phyloP scores from a whole-genome alignment of 257 asterid genomes.

The Petrea volubilis region DNA sequence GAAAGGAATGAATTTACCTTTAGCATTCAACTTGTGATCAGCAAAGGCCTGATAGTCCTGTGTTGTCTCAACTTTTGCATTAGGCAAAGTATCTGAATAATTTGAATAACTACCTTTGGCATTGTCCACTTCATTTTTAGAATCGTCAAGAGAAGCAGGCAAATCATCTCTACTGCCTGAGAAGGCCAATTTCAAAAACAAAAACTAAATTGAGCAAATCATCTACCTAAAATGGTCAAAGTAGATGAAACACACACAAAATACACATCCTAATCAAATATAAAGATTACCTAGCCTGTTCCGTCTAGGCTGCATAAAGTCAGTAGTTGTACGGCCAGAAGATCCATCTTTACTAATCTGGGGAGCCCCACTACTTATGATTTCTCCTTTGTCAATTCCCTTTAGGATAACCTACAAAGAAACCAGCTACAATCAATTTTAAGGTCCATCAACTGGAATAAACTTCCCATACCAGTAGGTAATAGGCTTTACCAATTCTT shows the following conservation, averaged over 20 bases:
- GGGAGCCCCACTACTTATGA: slow-evolving; percentile 81
- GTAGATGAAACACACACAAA: background rate
- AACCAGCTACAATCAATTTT: slow-evolving; percentile 19
- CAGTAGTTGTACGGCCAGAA: slow-evolving; percentile 59
- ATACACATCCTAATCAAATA: slow-evolving; percentile 5
- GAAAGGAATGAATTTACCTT: slow-evolving; percentile 39
- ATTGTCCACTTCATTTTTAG: slow-evolving; percentile 51
- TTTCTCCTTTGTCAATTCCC: slow-evolving; percentile 91
- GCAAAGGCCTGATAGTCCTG: slow-evolving; percentile 43
- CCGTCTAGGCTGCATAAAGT: slow-evolving; percentile 63
- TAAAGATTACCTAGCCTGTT: slow-evolving; percentile 57
- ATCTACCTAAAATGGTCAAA: no score
- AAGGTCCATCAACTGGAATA: background rate
- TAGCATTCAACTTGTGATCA: slow-evolving; percentile 43
- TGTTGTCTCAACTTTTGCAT: slow-evolving; percentile 41
- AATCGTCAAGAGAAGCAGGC: slow-evolving; percentile 45
- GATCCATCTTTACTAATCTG: slow-evolving; percentile 77
- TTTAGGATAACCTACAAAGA: slow-evolving; percentile 62
- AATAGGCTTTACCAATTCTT: slow-evolving; percentile 67
- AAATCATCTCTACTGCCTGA: slow-evolving; percentile 77
- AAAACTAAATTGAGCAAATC: slow-evolving; percentile 7
- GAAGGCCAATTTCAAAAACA: slow-evolving; percentile 24
- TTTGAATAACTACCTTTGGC: slow-evolving; percentile 39
- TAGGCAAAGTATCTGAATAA: slow-evolving; percentile 40
- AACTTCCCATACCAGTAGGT: background rate